Base-by-base conservation (phyloP, 2,329 filamentous ascomycete species). In the Cladosporium sphaerospermum region DNA sequence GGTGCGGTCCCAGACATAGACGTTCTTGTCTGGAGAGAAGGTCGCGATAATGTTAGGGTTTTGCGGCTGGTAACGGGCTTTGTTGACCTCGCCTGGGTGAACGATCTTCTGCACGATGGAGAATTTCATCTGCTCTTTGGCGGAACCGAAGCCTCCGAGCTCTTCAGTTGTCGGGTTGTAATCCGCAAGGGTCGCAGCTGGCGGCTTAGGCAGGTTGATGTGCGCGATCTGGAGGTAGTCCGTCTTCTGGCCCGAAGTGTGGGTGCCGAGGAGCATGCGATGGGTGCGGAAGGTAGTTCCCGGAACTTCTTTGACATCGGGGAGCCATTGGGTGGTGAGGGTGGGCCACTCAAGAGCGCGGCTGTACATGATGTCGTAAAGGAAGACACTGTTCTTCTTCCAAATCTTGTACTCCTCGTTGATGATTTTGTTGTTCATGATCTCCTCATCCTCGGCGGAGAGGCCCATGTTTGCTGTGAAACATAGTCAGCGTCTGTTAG, bases 341-440 rank as follows among this genome's bases (percentile, higher is more conserved):
- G 93, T 96, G 11, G 93, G 93, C 93, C 93, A 99, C 67, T 96
- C 91, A 54, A 99, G 78, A 39, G 95, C 95, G 59, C 89, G 95
- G 64, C 90, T 85, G 59, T 97, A 79, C 60, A 99, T 93, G 83
- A 96, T 89, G 70, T 99, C 93, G 71, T 99, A 99, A 63, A 99
- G 86, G 68, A 97, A 97, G 3, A 93, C 91, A 60, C 88, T 89
- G 73, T 99, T 99, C 78, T 99, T 99, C 80, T 99, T 99, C 93
- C 93, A 99, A 61, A 92, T 96, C 72, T 99, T 99, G 81, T 99
- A 99, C 71, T 99, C 93, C 77, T 99, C 93, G 63, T 97, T 97
- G 73, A 97, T 90, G 56, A 95, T 78, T 73, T 95, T 90, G 72
- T 95, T 86, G 67, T 88, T 84, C 67, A 77, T 72, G 36, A 73